Conservation (phyloP, 179 eudicot genomes). For the Drosera spatulata region DNA sequence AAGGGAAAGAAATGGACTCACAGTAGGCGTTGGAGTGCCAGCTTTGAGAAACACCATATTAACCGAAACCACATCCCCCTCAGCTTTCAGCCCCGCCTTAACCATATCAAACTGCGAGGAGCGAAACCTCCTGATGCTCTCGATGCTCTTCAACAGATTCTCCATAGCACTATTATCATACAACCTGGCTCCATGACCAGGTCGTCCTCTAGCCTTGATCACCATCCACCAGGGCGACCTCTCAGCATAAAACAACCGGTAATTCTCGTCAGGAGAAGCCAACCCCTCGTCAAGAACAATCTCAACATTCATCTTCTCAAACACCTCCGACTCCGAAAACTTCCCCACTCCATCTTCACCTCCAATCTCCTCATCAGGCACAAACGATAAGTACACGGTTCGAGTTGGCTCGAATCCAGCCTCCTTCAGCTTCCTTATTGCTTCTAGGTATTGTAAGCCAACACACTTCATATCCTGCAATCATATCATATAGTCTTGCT, state of each 20-base stretch:
- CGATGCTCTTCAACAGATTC: constrained; percentile 73
- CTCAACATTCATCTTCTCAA: constrained; percentile 64
- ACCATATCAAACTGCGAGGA: constrained; percentile 78
- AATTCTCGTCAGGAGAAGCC: constrained; percentile 52
- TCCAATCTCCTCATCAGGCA: constrained; percentile 91
- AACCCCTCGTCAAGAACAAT: constrained; percentile 81
- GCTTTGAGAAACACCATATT: constrained; percentile 83
- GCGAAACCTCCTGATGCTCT: constrained; percentile 67
- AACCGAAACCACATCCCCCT: constrained; percentile 75
- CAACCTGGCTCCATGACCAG: constrained; percentile 89
- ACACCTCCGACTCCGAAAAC: constrained; percentile 48
- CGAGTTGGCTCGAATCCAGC: constrained; percentile 53
- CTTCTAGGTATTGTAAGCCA: constrained; percentile 90
- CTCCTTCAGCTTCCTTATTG: constrained; percentile 46
- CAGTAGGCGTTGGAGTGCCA: constrained; percentile 80
- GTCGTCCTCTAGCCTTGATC: constrained; percentile 74
- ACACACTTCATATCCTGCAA: constrained; percentile 82
- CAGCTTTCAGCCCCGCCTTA: constrained; percentile 63
- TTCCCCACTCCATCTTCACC: constrained; percentile 72
- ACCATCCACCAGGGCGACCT: constrained; percentile 83
- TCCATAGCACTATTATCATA: constrained; percentile 87
- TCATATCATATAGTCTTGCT: background rate
- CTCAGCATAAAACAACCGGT: constrained; percentile 58
- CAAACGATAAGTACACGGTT: constrained; percentile 65
- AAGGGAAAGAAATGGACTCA: constrained; percentile 18